Base-by-base conservation (phyloP, 805 yeast species). In the Zygotorulaspora chibaensis region DNA sequence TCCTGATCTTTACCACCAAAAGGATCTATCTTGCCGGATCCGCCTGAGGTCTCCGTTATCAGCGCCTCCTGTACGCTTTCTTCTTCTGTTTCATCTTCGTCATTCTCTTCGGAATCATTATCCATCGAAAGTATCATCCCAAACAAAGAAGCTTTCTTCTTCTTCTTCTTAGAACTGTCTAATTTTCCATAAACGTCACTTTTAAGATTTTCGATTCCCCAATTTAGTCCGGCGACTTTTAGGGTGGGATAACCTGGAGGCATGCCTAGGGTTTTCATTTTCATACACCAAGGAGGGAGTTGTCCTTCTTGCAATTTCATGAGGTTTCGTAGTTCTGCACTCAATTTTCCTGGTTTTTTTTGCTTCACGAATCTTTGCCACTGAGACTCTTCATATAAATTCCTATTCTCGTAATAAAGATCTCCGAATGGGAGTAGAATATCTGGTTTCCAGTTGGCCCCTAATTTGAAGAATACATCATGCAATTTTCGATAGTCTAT, bases 381-480 rank as follows among this genome's bases (percentile, higher is more conserved):
- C 26, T 61, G 63, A 7, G 71, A 65, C 17, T 65, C 65, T 20
- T 75, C 81, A 40, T 74, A 77, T 11, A 70, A 55, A 45, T 83
- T 88, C 52, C 83, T 73, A 4, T 90, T 91, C 59, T 90, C 97
- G 56, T 75, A 84, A 63, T 79, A 88, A 9, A 86, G 63, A 46
- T 87, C 91, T 11, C 98, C 98, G 65, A 72, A 83, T 1, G 70
- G 73, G 17, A 78, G 73, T 40, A 91, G 55, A 9, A 46, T 23
- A 35, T 73, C 70, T 0, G 97, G 97, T 55, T 80, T 83, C 69
- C 69, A 65, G 25, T 54, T 47, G 0, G 81, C 72, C 57, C 91
- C 96, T 56, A 76, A 69, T 59, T 83, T 83, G 74, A 88, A 90
- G 58, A 91, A 90, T 0, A 96, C 96, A 62, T 87, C 86, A 59